These are phyloP conservation scores for Melastoma malabathricum DNA, from an alignment of 345 rosid species.

Conservation along the genomic window DNA sequence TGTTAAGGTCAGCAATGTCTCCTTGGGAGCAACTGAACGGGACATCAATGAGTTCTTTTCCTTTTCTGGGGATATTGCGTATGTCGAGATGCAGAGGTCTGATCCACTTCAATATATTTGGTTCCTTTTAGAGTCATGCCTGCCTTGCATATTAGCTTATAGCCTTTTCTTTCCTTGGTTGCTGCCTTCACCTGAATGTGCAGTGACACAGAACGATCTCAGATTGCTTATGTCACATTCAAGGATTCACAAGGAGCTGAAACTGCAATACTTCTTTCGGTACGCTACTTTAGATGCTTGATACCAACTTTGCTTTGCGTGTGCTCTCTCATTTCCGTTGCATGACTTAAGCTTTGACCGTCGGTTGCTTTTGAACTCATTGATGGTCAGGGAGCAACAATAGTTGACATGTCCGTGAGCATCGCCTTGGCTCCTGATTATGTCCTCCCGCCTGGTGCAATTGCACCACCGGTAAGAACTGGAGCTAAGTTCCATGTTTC, in stretches of 20 bases:
- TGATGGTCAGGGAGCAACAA: constrained; percentile 74
- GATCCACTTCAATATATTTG: constrained; percentile 2
- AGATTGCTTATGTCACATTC: constrained; percentile 47
- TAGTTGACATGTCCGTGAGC: constrained; percentile 65
- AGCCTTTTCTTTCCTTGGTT: not conserved
- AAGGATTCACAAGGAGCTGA: constrained; percentile 52
- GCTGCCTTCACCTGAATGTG: constrained; percentile 8
- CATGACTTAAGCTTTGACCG: not conserved
- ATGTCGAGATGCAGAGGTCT: constrained; percentile 60
- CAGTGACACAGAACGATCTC: constrained; percentile 53
- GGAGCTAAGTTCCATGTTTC: not conserved
- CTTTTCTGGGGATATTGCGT: constrained; percentile 64
- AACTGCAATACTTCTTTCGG: constrained; percentile 49
- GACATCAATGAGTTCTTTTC: constrained; percentile 79
- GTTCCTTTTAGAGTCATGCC: not conserved
- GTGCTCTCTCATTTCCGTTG: not conserved
- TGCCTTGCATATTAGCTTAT: no score
- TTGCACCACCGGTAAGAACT: constrained; percentile 39
- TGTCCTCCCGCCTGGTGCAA: constrained; percentile 66
- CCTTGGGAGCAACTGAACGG: constrained; percentile 52
- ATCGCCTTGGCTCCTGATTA: constrained; percentile 64
- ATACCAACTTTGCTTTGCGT: not conserved
- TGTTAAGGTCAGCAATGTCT: constrained; percentile 56
- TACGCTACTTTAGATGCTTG: not conserved
- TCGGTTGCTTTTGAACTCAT: constrained; percentile 1